Base-by-base conservation (phyloP, 1,284 basidiomycete genomes). In the Ceraceosorus guamensis region DNA sequence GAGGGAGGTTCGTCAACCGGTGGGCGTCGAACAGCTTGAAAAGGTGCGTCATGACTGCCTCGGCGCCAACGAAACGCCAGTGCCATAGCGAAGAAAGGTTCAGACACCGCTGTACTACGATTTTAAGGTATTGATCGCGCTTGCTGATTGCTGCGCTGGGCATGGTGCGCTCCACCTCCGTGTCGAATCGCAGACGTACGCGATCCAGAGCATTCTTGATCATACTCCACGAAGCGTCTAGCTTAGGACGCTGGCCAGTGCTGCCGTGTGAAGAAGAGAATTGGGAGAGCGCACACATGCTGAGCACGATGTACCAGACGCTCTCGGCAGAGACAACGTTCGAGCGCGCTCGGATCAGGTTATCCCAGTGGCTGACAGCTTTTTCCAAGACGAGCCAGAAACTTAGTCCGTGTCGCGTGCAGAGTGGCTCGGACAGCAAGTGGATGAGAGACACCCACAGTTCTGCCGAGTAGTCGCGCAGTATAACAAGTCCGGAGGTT, bases 401-500 rank as follows among this genome's bases (percentile, higher is more conserved):
- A 33, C 60, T n/a, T n/a, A n/a, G 55, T n/a, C 56, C n/a, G 8
- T 57, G 53, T 60, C 61, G 60, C 66, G 30, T 45, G 65, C 5
- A 57, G 50, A 5, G 75, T 48, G 43, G 45, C 43, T 44, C 14
- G 43, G 47, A 11, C 50, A 76, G 55, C 1, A 85, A 65, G 67
- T 90, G 85, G 37, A 89, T 80, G 14, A 89, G 67, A 45, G 82
- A 83, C 41, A 91, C 80, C 91, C 91, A 95, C 8, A 87, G 69
- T 63, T 88, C 85, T 0, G 84, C 81, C 0, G 81, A 78, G 30
- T 78, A 78, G 73, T 81, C 79, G 44, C 78, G 76, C 18, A 82
- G 14, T 34, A 35, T 51, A 45, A 14, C 50, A 33, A n/a, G 37
- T 13, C 46, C 46, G 4, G 53, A 50, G 16, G 8, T 41, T n/a